phyloP scores from a whole-genome alignment of 805 yeast species.

The Brettanomyces sp. region DNA sequence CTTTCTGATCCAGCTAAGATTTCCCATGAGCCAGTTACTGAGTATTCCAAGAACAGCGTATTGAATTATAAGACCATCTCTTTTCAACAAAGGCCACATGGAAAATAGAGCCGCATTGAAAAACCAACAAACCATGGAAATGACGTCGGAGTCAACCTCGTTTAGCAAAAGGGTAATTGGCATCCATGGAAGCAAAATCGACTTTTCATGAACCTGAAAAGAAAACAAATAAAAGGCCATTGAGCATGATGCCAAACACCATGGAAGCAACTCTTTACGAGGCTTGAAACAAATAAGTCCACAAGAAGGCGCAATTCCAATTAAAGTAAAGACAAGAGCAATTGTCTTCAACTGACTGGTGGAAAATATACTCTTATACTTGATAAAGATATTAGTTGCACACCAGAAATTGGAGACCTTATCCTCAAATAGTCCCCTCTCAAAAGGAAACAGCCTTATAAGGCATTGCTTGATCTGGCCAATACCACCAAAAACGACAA shows the following conservation, averaged over 20 bases:
- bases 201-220: constrained; percentile 94
- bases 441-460: constrained; percentile 78
- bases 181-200: constrained; percentile 77
- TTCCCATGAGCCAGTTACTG: constrained; percentile 76
- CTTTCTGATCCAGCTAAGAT: constrained; percentile 44
- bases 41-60: constrained; percentile 51
- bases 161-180: constrained; percentile 68
- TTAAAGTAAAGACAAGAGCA: constrained; percentile 45
- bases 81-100: constrained; percentile 75
- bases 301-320: constrained; percentile 49
- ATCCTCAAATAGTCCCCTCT: constrained; percentile 91
- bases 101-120: constrained; percentile 79
- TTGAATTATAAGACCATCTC: constrained; percentile 68
- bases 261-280: constrained; percentile 40
- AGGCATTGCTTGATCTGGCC: constrained; percentile 47
- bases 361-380: constrained; percentile 50
- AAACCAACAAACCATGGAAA: constrained; percentile 80
- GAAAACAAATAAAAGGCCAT: constrained; percentile 85
- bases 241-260: constrained; percentile 76
- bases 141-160: constrained; percentile 44
- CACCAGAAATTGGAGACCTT: constrained; percentile 98
- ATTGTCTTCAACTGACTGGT: constrained; percentile 48
- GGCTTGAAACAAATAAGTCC: constrained; percentile 42
- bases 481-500: constrained; percentile 38
- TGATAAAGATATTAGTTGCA: constrained; percentile 71